Percentiles rank a stretch among this genome's conserved stretches.
Conservation (phyloP, 2,329 filamentous ascomycete genomes). For the Niveomyces coronatus region DNA sequence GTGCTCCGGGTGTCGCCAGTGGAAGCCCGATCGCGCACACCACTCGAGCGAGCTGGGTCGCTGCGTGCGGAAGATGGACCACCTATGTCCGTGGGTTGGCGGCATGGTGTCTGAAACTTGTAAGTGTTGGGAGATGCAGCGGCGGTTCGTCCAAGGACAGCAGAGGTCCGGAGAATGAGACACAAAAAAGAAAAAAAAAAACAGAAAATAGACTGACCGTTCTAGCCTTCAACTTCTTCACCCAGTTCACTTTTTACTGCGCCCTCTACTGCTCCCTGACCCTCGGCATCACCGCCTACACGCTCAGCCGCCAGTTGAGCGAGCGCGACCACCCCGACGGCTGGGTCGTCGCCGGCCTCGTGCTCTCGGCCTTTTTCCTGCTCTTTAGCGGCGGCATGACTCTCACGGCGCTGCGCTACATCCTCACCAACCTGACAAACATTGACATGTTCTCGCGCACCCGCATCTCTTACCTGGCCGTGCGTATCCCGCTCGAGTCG, state of each 20-base stretch:
- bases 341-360: conserved; percentile 57
- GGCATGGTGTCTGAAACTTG: conserved; percentile 78
- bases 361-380: conserved; percentile 59
- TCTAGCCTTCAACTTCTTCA: conserved; percentile 76
- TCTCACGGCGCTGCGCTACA: conserved; percentile 57
- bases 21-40: conserved; percentile 81
- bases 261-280: conserved; percentile 55
- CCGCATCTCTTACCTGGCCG: conserved; percentile 62
- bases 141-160: too few species aligned
- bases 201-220: background rate
- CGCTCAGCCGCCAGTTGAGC: conserved; percentile 43
- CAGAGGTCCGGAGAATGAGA: too few species aligned
- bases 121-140: too few species aligned
- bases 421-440: conserved; percentile 67
- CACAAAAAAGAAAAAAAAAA: conserved; percentile 9
- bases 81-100: conserved; percentile 95
- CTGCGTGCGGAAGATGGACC: conserved; percentile 86
- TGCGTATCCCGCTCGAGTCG: conserved; percentile 51
- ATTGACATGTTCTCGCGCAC: conserved; percentile 63
- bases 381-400: conserved; percentile 77
- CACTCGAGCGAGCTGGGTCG: conserved; percentile 74
- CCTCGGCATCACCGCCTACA: conserved; percentile 54
- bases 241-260: conserved; percentile 74
- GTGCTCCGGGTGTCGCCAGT: conserved; percentile 75
- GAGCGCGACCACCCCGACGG: conserved; percentile 36